Evolutionary conservation across 805 yeast genomes (phyloP), one percentile per base, ranked within the genome.

Genomic region (Nakazawaea ambrosiae): DNA sequence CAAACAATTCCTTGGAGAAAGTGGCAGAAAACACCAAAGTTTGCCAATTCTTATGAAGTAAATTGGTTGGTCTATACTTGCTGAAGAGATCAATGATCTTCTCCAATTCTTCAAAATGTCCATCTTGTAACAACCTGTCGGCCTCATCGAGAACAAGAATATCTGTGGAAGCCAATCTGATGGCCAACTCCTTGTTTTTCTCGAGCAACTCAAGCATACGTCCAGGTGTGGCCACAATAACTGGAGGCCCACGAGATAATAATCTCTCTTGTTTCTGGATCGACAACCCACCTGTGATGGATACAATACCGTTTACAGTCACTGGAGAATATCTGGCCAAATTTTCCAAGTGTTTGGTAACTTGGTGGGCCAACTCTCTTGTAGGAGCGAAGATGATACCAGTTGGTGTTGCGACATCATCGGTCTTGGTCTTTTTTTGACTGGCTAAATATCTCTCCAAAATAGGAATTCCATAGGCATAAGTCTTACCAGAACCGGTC

Each of bases 401-500:
- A 4, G 77, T 63, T 3, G 95, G 89, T 17, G 68, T 51, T 14
- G 50, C 54, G 1, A 44, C 46, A 17, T 51, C 55, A 3, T 52
- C 48, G 4, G 54, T 47, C 5, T 49, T 37, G 11, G 30, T 26
- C 2, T 20, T 12, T 36, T 37, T 32, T 6, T 27, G 20, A 8
- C 57, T 55, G 12, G 48, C 40, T 15, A 77, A 48, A 41, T 74
- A 71, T 42, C 68, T 73, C 52, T 90, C 96, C 43, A 92, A 57
- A 20, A 94, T 80, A 8, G 98, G 97, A 20, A 92, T 75, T 32
- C 96, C 96, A 57, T 86, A 92, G 0, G 98, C 99, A 41, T 89
- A 65, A 0, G 98, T 92, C 55, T 92, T 92, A 68, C 98, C 98
- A 1, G 96, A 85, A 56, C 98, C 98, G 1, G 98, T 92, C 9